Evolutionary conservation across 306 rosid genomes (phyloP).

Genomic region (Pueraria montana): DNA sequence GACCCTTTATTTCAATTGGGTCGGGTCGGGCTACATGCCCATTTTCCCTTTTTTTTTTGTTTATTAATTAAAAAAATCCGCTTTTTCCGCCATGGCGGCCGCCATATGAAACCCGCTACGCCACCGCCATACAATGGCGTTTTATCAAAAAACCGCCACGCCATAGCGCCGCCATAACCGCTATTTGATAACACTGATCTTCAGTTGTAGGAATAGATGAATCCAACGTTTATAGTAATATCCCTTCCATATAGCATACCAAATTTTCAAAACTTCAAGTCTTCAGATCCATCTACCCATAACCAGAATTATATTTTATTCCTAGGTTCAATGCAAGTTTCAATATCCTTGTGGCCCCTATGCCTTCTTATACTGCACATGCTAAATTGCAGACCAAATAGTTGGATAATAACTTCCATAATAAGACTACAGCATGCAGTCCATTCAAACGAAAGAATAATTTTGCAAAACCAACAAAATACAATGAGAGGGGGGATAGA

Average conservation of each 20-base stretch:
- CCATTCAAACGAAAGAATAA: constrained; percentile 20
- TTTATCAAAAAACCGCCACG: too few species aligned
- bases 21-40: too few species aligned
- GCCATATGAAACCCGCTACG: too few species aligned
- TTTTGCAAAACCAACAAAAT: constrained; percentile 6
- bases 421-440: neutral
- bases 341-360: neutral
- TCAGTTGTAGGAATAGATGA: constrained; percentile 18
- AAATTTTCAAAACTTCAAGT: neutral
- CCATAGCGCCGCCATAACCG: too few species aligned
- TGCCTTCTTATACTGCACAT: neutral
- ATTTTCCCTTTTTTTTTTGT: too few species aligned
- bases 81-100: too few species aligned
- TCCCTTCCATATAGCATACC: constrained; percentile 32
- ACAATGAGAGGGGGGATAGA: neutral
- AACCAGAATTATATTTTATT: neutral
- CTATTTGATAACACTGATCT: too few species aligned
- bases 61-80: too few species aligned
- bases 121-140: too few species aligned
- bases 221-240: constrained; percentile 20
- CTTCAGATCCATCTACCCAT: neutral
- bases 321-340: constrained; percentile 12
- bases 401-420: constrained; percentile 2
- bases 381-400: constrained; percentile 31
- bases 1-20: too few species aligned